Percentiles rank a stretch among this genome's conserved stretches.
Evolutionary conservation across 176 grass and related monocot species (phyloP).

Genomic region (Poa annua): DNA sequence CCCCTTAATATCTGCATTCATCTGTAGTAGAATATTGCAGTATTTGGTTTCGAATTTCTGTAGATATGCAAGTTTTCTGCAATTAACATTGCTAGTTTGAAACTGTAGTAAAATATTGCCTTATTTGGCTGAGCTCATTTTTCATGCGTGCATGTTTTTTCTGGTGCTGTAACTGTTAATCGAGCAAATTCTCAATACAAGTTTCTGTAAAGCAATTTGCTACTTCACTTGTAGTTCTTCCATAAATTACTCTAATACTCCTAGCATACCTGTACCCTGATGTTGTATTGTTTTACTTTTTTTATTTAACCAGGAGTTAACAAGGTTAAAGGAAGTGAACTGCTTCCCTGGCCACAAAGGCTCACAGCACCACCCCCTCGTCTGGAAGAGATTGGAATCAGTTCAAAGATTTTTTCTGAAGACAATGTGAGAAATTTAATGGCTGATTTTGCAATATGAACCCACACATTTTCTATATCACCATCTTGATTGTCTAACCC

Average conservation of each 20-base stretch:
- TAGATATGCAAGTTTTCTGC: background rate
- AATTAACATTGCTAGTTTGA: background rate
- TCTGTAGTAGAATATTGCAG: background rate
- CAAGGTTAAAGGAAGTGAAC: constrained; percentile 55
- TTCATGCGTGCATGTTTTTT: background rate
- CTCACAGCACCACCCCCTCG: constrained; percentile 66
- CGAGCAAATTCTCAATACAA: background rate
- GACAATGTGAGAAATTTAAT: constrained; percentile 54
- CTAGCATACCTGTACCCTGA: constrained; percentile 22
- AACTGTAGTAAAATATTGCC: background rate
- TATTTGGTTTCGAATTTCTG: constrained; percentile 11
- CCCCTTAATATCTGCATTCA: background rate
- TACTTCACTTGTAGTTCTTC: background rate
- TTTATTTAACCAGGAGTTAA: constrained; percentile 51
- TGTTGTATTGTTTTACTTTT: constrained; percentile 13
- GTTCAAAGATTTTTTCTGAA: constrained; percentile 51
- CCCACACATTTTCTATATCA: background rate
- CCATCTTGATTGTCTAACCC: background rate
- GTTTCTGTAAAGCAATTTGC: background rate
- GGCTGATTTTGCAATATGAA: background rate
- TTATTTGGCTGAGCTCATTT: background rate
- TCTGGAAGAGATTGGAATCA: constrained; percentile 66
- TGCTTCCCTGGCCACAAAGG: constrained; percentile 78
- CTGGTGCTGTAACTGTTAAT: constrained; percentile 12
- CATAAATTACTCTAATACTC: background rate